Conservation (phyloP, 1,284 basidiomycete genomes). For the Microbotryum scabiosae region DNA sequence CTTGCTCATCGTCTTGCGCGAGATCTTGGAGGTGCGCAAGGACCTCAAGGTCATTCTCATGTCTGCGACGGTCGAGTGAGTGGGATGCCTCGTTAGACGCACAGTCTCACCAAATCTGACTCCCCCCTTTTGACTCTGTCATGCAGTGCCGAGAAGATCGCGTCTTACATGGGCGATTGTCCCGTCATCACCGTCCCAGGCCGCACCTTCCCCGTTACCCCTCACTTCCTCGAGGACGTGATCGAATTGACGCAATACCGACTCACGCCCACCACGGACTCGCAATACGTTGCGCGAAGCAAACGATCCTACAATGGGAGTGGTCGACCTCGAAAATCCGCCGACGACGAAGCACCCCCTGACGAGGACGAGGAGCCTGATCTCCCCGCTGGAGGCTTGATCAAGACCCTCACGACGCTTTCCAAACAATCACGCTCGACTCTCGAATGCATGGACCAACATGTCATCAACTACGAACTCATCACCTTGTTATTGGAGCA, state of each 20-base stretch:
- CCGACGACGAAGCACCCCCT: slow-evolving; percentile 53
- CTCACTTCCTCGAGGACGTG: slow-evolving; percentile 84
- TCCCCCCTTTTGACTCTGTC: background rate
- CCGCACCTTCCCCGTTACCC: slow-evolving; percentile 90
- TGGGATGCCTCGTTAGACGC: background rate
- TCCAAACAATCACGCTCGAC: slow-evolving; percentile 60
- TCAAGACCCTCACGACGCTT: slow-evolving; percentile 33
- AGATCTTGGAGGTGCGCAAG: slow-evolving; percentile 66
- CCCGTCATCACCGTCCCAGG: slow-evolving; percentile 80
- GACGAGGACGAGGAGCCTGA: slow-evolving; percentile 69
- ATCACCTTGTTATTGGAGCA: slow-evolving; percentile 67
- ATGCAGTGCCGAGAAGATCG: slow-evolving; percentile 67
- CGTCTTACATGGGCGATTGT: slow-evolving; percentile 84
- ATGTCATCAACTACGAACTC: slow-evolving; percentile 80
- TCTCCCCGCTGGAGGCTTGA: slow-evolving; percentile 36
- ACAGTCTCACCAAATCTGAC: background rate
- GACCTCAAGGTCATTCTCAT: slow-evolving; percentile 90
- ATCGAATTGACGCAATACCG: slow-evolving; percentile 79
- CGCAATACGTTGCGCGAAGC: slow-evolving; percentile 56
- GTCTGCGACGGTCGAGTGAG: slow-evolving; percentile 83
- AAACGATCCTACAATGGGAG: slow-evolving; percentile 44
- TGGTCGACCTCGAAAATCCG: slow-evolving; percentile 62
- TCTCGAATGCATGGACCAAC: slow-evolving; percentile 79
- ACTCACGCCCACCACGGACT: slow-evolving; percentile 56
- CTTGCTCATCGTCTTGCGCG: slow-evolving; percentile 86